Conservation (phyloP, 139 green algal species). For the Micractinium conductrix region DNA sequence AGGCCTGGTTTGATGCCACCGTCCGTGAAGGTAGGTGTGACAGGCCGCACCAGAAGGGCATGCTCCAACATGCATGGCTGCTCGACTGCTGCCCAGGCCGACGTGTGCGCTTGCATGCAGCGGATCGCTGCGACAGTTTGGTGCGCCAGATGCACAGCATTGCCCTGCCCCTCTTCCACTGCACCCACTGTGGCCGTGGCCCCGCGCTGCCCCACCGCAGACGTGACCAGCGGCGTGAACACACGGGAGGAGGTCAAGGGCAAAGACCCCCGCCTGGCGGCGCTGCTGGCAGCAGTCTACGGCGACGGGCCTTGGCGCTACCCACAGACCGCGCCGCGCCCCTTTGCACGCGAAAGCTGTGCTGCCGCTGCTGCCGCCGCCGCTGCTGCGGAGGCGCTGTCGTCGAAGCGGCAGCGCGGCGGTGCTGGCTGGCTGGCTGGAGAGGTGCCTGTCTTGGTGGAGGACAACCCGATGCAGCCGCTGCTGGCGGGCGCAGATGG, state of each 20-base stretch:
- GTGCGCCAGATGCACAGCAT: no score
- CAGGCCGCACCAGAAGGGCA: no score
- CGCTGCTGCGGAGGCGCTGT: neutral
- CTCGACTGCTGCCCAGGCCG: no score
- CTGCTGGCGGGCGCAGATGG: neutral
- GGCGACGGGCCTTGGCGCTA: slow-evolving; percentile 73
- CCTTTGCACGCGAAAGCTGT: slow-evolving; percentile 34
- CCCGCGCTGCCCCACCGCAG: slow-evolving; percentile 7
- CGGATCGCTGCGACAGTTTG: no score
- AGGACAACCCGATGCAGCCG: neutral
- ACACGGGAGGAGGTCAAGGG: slow-evolving; percentile 61
- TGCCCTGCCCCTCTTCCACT: no score
- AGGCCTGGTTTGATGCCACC: slow-evolving; percentile 81
- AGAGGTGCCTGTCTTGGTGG: neutral
- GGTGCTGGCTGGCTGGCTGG: neutral
- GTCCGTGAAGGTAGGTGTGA: slow-evolving; percentile 42
- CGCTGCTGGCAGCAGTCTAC: slow-evolving; percentile 59
- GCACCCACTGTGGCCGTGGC: no score
- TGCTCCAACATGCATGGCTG: no score
- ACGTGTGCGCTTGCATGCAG: no score
- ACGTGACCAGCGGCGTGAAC: slow-evolving; percentile 81
- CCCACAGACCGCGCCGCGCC: slow-evolving; percentile 40
- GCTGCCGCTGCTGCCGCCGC: neutral
- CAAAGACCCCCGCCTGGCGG: slow-evolving; percentile 68
- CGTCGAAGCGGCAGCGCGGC: neutral